A percentile compares a stretch with the other conserved stretches of the same genome.
Conservation (phyloP, 495 filamentous ascomycete species). For the Sporormia fimetaria region DNA sequence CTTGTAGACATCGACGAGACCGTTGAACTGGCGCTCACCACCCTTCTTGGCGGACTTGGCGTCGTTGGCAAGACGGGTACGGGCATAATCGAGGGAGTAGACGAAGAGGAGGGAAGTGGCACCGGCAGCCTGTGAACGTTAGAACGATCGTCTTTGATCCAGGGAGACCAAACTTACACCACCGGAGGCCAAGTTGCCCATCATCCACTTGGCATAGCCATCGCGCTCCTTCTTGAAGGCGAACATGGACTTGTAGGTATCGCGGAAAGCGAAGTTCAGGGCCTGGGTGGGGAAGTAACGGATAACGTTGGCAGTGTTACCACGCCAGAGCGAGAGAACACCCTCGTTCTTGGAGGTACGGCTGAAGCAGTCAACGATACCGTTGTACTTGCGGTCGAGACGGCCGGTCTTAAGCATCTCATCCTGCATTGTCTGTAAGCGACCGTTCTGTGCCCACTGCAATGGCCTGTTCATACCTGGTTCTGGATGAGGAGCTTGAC, state of each 20-base stretch:
- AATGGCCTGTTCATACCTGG: too few species aligned
- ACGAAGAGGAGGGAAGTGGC: slow-evolving; percentile 99
- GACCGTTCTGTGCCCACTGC: not conserved
- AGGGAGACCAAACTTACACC: slow-evolving; percentile 72
- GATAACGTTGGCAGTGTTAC: slow-evolving; percentile 99
- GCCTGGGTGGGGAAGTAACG: slow-evolving; percentile 99
- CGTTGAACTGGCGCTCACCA: slow-evolving; percentile 99
- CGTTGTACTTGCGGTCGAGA: slow-evolving; percentile 93
- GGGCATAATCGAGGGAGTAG: slow-evolving; percentile 99
- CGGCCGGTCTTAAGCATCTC: slow-evolving; percentile 98
- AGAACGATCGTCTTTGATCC: slow-evolving; percentile 17
- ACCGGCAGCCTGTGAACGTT: slow-evolving; percentile 67
- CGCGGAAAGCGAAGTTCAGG: slow-evolving; percentile 99
- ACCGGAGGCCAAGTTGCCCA: slow-evolving; percentile 98
- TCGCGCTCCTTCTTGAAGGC: slow-evolving; percentile 99
- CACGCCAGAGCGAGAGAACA: slow-evolving; percentile 84
- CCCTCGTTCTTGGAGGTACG: slow-evolving; percentile 78
- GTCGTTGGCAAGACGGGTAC: slow-evolving; percentile 99
- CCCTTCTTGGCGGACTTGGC: slow-evolving; percentile 92
- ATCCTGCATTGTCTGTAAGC: slow-evolving; percentile 58
- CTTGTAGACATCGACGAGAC: slow-evolving; percentile 97
- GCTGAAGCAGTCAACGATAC: slow-evolving; percentile 88
- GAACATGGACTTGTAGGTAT: slow-evolving; percentile 99
- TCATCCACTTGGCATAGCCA: slow-evolving; percentile 98
- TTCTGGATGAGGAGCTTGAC: slow-evolving; percentile 99